These are phyloP conservation scores for Kitagawia praeruptora DNA, from an alignment of 129 eudicot species.

Conservation along the genomic window DNA sequence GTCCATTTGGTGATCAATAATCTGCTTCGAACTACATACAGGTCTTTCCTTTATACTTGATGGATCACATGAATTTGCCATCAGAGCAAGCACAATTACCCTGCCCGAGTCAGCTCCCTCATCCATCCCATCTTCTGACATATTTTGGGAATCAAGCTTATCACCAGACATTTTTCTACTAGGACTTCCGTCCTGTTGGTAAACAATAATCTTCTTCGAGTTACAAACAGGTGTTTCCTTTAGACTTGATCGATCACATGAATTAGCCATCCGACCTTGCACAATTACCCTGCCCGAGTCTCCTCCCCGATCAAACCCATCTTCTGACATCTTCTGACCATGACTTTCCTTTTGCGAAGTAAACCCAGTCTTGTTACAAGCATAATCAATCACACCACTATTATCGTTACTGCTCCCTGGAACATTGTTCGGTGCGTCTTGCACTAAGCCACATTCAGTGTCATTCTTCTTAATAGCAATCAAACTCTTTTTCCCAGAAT, in stretches of 20 bases:
- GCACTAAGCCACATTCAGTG: background rate
- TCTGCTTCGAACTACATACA: background rate
- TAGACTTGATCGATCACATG: conserved; percentile 21
- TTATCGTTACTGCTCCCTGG: conserved; percentile 17
- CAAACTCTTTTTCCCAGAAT: conserved; percentile 17
- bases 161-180: background rate
- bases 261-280: conserved; percentile 41
- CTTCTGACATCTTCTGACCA: conserved; percentile 12
- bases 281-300: conserved; percentile 31
- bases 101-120: background rate
- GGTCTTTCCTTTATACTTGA: background rate
- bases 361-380: conserved; percentile 21
- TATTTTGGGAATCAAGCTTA: conserved; percentile 2
- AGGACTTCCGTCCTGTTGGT: background rate
- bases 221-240: background rate
- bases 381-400: background rate
- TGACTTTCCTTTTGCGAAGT: conserved; percentile 9
- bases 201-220: background rate
- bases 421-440: background rate
- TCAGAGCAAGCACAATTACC: conserved; percentile 40
- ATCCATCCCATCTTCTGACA: conserved; percentile 14
- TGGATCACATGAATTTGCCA: conserved; percentile 41
- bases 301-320: conserved; percentile 12
- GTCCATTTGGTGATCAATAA: background rate
- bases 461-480: background rate